Evolutionary conservation across 306 rosid species (phyloP).

Genomic region (Malus asiatica): DNA sequence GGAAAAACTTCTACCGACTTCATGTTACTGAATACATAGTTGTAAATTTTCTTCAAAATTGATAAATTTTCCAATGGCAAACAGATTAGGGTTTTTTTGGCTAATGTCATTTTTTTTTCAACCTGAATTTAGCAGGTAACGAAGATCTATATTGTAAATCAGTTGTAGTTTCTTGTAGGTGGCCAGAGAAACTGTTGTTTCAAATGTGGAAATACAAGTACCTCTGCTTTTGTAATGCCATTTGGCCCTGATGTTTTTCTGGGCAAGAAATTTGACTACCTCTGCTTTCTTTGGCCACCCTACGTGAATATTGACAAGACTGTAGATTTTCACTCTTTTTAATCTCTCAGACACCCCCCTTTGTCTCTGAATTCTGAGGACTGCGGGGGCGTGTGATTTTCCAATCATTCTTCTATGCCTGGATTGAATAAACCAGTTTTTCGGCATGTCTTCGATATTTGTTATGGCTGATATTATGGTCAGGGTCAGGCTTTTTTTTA

Average conservation of each 20-base stretch:
- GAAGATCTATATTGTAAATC: background rate
- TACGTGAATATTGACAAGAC: background rate
- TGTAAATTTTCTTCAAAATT: background rate
- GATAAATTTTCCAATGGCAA: background rate
- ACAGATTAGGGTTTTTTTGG: background rate
- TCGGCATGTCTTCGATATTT: no score
- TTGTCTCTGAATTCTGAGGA: no score
- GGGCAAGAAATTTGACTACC: no score
- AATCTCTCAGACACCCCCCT: no score
- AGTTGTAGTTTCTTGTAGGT: background rate
- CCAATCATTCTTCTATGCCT: no score
- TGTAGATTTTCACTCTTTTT: background rate
- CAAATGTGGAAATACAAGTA: background rate
- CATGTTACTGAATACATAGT: constrained; percentile 23
- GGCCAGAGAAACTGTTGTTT: background rate
- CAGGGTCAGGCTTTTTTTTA: no score
- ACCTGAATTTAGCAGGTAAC: background rate
- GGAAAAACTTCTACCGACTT: constrained; percentile 39
- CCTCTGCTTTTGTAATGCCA: background rate
- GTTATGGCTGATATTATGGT: no score
- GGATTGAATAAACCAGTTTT: no score
- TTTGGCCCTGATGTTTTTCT: background rate
- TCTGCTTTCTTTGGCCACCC: background rate
- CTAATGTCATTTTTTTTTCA: constrained; percentile 2
- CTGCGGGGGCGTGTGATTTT: no score